Base-by-base conservation (phyloP, 768 basidiomycete genomes). In the Leucocoprinus birnbaumii region DNA sequence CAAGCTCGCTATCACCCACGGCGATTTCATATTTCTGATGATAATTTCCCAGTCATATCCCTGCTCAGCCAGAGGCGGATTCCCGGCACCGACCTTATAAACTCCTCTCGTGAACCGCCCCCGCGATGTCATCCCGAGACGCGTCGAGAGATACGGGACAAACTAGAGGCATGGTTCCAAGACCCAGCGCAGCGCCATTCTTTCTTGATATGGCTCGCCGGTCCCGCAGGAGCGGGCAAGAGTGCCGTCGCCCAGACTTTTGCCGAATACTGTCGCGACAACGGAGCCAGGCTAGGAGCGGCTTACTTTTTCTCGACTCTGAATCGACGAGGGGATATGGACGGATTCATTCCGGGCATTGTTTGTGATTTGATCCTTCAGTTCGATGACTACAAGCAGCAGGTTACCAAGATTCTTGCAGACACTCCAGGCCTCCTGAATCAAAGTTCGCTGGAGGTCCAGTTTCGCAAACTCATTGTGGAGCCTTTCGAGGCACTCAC, bases 181-280 rank as follows among this genome's bases (percentile, higher is more conserved):
- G 24, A 48, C 11, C 6, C 5, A 5, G 6, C 5, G 31, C 25
- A 0, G 9, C 14, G 10, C 14, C 37, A 26, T 8, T 8, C 6
- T 11, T 48, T n/a, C 53, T 40, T 51, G 13, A 49, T 58, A 16
- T 58, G 53, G 53, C 40, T 58, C 4, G 19, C 7, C 24, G 58
- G 48, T 4, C 48, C 50, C 4, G 49, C 53, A 2, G 58, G 58
- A 1, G 44, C 47, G 0, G 58, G 58, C 0, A 59, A 55, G 40
- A 44, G 42, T 13, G 53, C 57, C 13, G 38, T 58, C 11, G 40
- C 58, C 0, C 48, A 55, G 37, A 59, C 53, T 6, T 16, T 59
- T 22, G 48, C 48, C 19, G 37, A 49, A 8, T 40, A 24, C 13
- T 35, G 40, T 10, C 6, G 11, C 0, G 25, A 51, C 14, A 19